Evolutionary conservation across 345 rosid genomes (phyloP).

Genomic region (Nasturtium officinale): DNA sequence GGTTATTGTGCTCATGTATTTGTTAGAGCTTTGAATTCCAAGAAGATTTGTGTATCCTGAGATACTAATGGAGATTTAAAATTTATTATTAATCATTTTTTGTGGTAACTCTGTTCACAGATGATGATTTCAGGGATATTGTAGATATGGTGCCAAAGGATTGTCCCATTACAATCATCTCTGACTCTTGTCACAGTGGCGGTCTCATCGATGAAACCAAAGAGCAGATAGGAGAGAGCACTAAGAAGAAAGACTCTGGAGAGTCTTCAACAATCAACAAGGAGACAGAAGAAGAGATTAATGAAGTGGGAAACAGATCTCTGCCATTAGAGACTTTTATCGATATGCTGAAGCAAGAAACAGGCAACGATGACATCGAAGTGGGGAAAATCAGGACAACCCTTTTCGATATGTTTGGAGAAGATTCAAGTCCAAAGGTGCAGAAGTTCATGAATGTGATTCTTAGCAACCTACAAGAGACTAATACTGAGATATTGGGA

Average conservation of each 20-base stretch:
- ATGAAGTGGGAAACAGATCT: slow-evolving; percentile 51
- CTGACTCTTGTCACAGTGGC: slow-evolving; percentile 94
- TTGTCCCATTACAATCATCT: slow-evolving; percentile 68
- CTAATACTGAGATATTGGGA: slow-evolving; percentile 49
- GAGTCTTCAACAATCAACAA: slow-evolving; percentile 47
- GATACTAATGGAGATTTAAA: not conserved
- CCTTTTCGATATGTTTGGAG: slow-evolving; percentile 84
- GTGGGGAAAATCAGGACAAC: slow-evolving; percentile 87
- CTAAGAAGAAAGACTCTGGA: slow-evolving; percentile 45
- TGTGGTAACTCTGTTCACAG: slow-evolving; percentile 45
- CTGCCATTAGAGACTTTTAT: slow-evolving; percentile 76
- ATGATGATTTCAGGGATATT: slow-evolving; percentile 90
- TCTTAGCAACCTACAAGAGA: slow-evolving; percentile 52
- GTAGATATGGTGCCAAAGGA: slow-evolving; percentile 73
- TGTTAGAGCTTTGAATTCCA: not conserved
- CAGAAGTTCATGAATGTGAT: slow-evolving; percentile 84
- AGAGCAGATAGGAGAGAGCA: slow-evolving; percentile 96
- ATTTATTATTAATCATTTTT: not conserved
- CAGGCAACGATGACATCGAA: slow-evolving; percentile 84
- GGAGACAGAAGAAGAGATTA: slow-evolving; percentile 40
- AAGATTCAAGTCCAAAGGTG: slow-evolving; percentile 91
- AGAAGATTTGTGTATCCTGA: not conserved
- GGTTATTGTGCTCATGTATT: not conserved
- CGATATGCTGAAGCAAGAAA: slow-evolving; percentile 80
- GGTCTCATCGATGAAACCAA: slow-evolving; percentile 89